Evolutionary conservation across 2,329 filamentous ascomycete species (phyloP).

Genomic region (Paramyrothecium roridum): DNA sequence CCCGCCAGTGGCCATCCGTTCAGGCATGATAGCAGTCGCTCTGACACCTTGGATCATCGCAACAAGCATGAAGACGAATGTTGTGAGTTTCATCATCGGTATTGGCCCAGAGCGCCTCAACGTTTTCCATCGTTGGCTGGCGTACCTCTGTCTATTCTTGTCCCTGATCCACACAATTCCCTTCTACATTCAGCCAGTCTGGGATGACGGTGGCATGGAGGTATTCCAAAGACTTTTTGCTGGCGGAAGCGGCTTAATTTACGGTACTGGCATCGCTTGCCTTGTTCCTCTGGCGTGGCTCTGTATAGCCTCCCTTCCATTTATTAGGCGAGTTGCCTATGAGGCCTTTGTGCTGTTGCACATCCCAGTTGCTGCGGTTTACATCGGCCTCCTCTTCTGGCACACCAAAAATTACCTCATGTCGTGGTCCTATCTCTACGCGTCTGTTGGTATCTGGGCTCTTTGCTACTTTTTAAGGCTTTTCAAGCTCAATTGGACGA

Average conservation of each 20-base stretch:
- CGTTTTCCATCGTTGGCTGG: slow-evolving; percentile 88
- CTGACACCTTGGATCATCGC: slow-evolving; percentile 91
- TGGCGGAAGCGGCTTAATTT: slow-evolving; percentile 64
- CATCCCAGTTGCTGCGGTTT: slow-evolving; percentile 75
- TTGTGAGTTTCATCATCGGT: slow-evolving; percentile 79
- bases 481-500: slow-evolving; percentile 87
- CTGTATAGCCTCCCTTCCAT: slow-evolving; percentile 78
- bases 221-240: slow-evolving; percentile 71
- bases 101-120: slow-evolving; percentile 91
- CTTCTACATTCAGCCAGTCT: slow-evolving; percentile 86
- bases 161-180: slow-evolving; percentile 82
- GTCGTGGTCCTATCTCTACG: slow-evolving; percentile 86
- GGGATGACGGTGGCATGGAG: slow-evolving; percentile 70
- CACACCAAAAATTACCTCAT: slow-evolving; percentile 89
- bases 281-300: slow-evolving; percentile 79
- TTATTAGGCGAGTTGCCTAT: slow-evolving; percentile 74
- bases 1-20: slow-evolving; percentile 79
- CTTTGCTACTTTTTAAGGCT: slow-evolving; percentile 71
- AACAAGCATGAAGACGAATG: slow-evolving; percentile 86
- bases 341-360: slow-evolving; percentile 83
- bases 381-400: slow-evolving; percentile 88
- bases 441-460: slow-evolving; percentile 75
- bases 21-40: slow-evolving; percentile 89
- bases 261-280: slow-evolving; percentile 82
- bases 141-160: slow-evolving; percentile 80